phyloP scores from a whole-genome alignment of 73 alveolate species.

The Blepharisma stoltei region DNA sequence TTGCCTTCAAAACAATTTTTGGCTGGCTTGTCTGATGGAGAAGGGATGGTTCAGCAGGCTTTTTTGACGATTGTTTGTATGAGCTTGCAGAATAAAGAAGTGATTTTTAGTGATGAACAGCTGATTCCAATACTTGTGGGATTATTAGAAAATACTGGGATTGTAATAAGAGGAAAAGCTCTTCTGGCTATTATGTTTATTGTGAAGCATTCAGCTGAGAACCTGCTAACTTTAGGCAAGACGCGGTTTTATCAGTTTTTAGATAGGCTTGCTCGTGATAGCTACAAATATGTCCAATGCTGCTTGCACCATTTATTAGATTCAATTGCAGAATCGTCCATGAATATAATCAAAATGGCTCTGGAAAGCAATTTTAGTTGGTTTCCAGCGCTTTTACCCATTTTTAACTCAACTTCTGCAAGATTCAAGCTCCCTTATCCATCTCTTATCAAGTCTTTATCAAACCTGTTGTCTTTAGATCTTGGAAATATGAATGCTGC shows the following conservation, averaged over 20 bases:
- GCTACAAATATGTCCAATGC: slow-evolving; percentile 66
- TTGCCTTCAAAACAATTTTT: slow-evolving; percentile 32
- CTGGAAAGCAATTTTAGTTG: not conserved
- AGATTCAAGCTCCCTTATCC: slow-evolving; percentile 47
- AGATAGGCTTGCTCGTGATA: slow-evolving; percentile 69
- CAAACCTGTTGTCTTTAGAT: slow-evolving; percentile 34
- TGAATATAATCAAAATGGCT: slow-evolving; percentile 48
- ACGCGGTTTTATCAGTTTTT: slow-evolving; percentile 63
- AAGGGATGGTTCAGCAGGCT: slow-evolving; percentile 70
- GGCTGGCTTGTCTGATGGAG: slow-evolving; percentile 56
- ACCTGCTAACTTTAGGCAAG: slow-evolving; percentile 62
- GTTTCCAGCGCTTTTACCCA: slow-evolving; percentile 32
- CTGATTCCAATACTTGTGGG: slow-evolving; percentile 36
- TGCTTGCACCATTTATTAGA: slow-evolving; percentile 67
- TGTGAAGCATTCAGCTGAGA: slow-evolving; percentile 55
- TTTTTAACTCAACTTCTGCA: slow-evolving; percentile 34
- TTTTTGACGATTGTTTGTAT: slow-evolving; percentile 66
- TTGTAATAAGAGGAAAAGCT: slow-evolving; percentile 79
- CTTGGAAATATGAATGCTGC: slow-evolving; percentile 16
- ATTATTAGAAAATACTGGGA: slow-evolving; percentile 66
- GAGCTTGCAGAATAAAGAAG: slow-evolving; percentile 9
- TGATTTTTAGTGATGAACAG: not conserved
- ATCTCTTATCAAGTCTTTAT: slow-evolving; percentile 49
- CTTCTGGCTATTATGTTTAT: slow-evolving; percentile 60
- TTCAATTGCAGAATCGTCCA: slow-evolving; percentile 56